Conservation (phyloP, 1,284 basidiomycete genomes). For the Lentinus polychrous region DNA sequence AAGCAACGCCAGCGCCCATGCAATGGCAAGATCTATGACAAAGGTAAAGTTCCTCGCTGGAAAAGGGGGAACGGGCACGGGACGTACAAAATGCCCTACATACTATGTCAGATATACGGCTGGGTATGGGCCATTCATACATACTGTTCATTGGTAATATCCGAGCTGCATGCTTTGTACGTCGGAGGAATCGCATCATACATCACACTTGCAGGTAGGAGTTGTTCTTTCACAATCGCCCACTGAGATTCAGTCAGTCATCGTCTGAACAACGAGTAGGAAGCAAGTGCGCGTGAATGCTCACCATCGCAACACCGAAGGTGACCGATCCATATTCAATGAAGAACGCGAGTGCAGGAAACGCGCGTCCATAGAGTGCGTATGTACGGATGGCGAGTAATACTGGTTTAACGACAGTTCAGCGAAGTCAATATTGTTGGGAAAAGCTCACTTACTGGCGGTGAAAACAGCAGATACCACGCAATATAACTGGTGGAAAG, state of each 20-base stretch:
- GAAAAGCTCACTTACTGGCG: neutral
- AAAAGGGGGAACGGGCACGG: too few relatives aligned
- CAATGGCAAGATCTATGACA: constrained; percentile 8
- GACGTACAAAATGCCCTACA: neutral
- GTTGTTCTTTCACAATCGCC: neutral
- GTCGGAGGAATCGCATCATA: neutral
- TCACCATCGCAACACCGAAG: neutral
- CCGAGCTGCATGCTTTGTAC: neutral
- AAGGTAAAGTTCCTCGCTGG: too few relatives aligned
- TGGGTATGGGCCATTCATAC: neutral
- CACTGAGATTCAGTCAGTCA: neutral
- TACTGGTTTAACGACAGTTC: neutral
- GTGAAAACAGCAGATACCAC: neutral
- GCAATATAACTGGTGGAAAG: neutral
- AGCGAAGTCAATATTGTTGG: neutral
- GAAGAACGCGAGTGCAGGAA: neutral
- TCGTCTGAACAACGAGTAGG: neutral
- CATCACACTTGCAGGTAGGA: too few relatives aligned
- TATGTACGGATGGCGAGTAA: neutral
- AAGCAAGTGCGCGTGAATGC: neutral
- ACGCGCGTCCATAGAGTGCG: neutral
- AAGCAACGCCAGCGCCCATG: constrained; percentile 10
- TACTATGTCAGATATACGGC: neutral
- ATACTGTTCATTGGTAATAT: neutral
- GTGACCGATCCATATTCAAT: neutral